Base-by-base conservation (phyloP, 768 basidiomycete species). In the Obba rivulosa region DNA sequence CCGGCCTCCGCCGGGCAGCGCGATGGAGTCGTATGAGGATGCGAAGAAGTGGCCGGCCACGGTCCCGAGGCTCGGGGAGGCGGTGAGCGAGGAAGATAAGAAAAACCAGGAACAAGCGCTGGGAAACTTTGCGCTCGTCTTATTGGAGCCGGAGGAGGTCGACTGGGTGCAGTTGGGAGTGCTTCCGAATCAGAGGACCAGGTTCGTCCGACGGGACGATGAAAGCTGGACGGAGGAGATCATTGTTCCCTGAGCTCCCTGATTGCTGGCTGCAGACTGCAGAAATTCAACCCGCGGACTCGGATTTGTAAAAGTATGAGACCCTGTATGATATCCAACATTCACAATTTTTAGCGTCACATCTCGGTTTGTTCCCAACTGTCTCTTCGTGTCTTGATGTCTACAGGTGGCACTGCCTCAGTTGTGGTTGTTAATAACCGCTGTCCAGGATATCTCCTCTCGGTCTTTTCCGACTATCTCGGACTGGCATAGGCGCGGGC, bases 71-170 rank as follows among this genome's bases (percentile, higher is more conserved):
- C 70, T 74, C 4, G 61, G 57, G 16, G 65, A 72, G 20, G 58
- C 60, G 17, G 57, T 59, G 53, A 70, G 61, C 1, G 72, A 76
- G 35, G 70, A 68, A 43, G 70, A 69, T 40, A 71, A 66, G 65
- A 63, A 60, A 62, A 67, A 75, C 45, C 70, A 78, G 70, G 71
- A 78, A 45, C 60, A 43, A 31, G 85, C 89, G 25, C 62, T 85
- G 51, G 54, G 63, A 8, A 86, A 87, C 58, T 92, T 90, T 55
- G 80, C 85, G 16, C 62, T 92, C 58, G 56, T 92, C 36, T 62
- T 89, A 10, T 68, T 92, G 24, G 88, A 92, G 57, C 85, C 88
- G 1, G 57, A 66, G 2, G 74, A 78, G 46, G 79, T 91, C 28
- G 91, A 93, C 60, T 78, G 77, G 66, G 59, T 83, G 14, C 85